phyloP scores from a whole-genome alignment of 345 rosid genomes.

The Eucalyptus camaldulensis region DNA sequence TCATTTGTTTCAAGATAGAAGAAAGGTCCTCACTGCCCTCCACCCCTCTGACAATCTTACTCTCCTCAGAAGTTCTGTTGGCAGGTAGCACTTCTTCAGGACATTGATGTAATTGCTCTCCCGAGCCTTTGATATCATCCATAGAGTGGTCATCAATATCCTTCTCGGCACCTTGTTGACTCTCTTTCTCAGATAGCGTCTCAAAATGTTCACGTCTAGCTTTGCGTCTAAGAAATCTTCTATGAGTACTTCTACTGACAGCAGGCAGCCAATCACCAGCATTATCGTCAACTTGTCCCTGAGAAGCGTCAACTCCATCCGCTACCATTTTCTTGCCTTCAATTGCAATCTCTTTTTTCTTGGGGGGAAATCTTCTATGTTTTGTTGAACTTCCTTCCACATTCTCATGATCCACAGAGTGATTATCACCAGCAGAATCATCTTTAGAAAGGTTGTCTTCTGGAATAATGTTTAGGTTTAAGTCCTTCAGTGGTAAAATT shows the following conservation, averaged over 20 bases:
- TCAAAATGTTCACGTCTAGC: constrained; percentile 44
- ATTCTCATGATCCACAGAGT: constrained; percentile 30
- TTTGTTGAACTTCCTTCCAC: constrained; percentile 25
- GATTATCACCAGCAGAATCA: constrained; percentile 22
- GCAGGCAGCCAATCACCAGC: constrained; percentile 82
- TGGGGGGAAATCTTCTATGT: constrained; percentile 32
- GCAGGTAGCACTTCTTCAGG: neutral
- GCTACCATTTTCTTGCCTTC: constrained; percentile 90
- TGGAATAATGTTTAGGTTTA: constrained; percentile 39
- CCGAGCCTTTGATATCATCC: constrained; percentile 1
- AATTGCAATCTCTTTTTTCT: constrained; percentile 47
- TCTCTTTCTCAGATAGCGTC: constrained; percentile 47
- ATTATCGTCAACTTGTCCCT: constrained; percentile 51
- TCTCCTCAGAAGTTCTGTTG: constrained; percentile 14
- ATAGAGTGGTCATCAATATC: constrained; percentile 1
- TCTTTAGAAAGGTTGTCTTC: constrained; percentile 24
- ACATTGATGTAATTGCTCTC: neutral
- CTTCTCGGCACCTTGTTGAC: constrained; percentile 32
- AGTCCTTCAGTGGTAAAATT: constrained; percentile 76
- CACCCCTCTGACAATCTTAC: constrained; percentile 1
- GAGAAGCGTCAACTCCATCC: constrained; percentile 84
- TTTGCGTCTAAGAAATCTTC: constrained; percentile 70
- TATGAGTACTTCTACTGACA: constrained; percentile 85
- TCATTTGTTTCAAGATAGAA: constrained; percentile 48
- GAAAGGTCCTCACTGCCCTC: constrained; percentile 26